phyloP scores from a whole-genome alignment of 169 alveolate species.

The Cryptosporidium sp. region DNA sequence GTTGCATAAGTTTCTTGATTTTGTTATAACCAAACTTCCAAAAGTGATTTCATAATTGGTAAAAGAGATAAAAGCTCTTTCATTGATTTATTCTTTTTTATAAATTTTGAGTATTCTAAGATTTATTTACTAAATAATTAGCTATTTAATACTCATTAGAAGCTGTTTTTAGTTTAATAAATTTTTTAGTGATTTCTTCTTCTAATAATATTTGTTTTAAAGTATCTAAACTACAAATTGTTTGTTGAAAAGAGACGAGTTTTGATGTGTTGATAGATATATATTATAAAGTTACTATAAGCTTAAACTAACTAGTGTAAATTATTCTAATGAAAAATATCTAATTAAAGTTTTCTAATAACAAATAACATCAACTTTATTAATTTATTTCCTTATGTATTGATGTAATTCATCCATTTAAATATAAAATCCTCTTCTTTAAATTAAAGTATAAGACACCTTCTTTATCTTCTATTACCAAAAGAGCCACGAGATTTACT shows the following conservation, averaged over 20 bases:
- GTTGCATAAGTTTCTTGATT: constrained; percentile 79
- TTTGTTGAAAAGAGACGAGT: no score
- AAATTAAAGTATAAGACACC: not conserved
- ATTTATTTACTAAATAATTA: not conserved
- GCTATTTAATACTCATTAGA: constrained; percentile 1
- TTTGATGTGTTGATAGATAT: not conserved
- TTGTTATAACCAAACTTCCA: constrained; percentile 6
- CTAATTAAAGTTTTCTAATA: not conserved
- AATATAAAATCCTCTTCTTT: not conserved
- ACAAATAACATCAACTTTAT: no score
- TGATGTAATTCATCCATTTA: not conserved
- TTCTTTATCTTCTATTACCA: not conserved
- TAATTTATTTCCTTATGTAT: not conserved
- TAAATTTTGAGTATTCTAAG: constrained; percentile 1
- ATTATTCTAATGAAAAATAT: not conserved
- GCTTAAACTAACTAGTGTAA: not conserved
- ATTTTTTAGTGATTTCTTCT: not conserved
- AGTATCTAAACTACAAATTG: no score
- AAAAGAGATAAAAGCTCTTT: not conserved
- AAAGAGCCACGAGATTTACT: constrained; percentile 12
- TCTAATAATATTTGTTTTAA: not conserved
- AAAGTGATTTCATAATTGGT: not conserved
- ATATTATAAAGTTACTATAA: no score
- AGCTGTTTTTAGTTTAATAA: not conserved
- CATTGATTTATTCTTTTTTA: constrained; percentile 2